Base-by-base conservation (phyloP, 2,329 filamentous ascomycete genomes). In the Aspergillus tamarii region DNA sequence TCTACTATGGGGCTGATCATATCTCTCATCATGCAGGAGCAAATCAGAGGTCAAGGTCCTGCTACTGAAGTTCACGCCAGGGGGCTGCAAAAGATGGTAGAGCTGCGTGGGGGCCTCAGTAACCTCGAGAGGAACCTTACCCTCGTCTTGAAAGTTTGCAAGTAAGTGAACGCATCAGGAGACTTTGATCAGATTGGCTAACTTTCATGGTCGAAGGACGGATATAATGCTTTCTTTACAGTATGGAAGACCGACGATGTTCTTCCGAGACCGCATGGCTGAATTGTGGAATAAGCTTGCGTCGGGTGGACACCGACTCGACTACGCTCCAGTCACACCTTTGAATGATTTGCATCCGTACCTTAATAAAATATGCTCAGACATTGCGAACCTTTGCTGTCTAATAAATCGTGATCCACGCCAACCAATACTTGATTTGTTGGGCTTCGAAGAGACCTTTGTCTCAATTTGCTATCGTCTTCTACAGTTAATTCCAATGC, bases 191-290 rank as follows among this genome's bases (percentile, higher is more conserved):
- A 0, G 4, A 32, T n/a, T 56, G 12, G 23, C 34, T 56, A 56
- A 56, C 34, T 6, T 41, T 23, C 19, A 1, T 41, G 32, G 19
- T 23, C 19, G 11, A 34, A 57, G 60, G 16, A 28, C 41, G 30
- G 60, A 61, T 19, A 61, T 50, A 36, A 48, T 56, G 53, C 53
- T 57, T 28, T 43, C 60, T 23, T 36, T 57, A 28, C 60, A 61
- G 39, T 57, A 36, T 28, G 60, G 60, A 52, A 28, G 41, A 41
- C 57, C 64, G 14, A 53, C 62, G 10, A 52, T 59, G n/a, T 66
- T 64, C 60, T 66, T 66, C 45, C 64, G 64, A 32, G 62, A 66
- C 32, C 52, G 23, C 19, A 63, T 64, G 57, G 4, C 53, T 21
- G 34, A 63, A 39, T 36, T 57, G 14, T 57, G 39, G 41, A 50